Percentiles rank a stretch among this genome's conserved stretches.
Conservation (phyloP, 1,139 yeast species). For the Pichiaceae sp. region DNA sequence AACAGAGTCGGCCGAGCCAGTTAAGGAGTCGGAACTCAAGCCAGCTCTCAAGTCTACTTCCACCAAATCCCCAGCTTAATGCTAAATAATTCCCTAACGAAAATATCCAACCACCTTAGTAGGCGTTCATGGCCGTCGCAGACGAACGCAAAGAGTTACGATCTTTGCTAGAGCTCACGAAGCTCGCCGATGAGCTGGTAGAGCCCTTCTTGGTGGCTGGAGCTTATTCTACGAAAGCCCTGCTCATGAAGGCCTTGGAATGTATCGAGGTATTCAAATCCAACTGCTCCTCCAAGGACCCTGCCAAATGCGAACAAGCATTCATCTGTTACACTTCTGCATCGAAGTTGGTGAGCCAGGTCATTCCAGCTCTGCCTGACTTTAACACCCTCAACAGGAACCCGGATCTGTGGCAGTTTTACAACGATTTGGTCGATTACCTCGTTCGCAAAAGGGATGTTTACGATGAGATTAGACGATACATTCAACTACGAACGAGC, state of each 20-base stretch:
- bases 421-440: constrained; percentile 14
- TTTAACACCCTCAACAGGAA: constrained; percentile 6
- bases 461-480: constrained; percentile 9
- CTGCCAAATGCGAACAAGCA: constrained; percentile 12
- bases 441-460: constrained; percentile 10
- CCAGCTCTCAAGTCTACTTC: no score
- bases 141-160: constrained; percentile 4
- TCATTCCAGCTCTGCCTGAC: constrained; percentile 16
- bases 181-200: constrained; percentile 16
- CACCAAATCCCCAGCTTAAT: no score
- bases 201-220: constrained; percentile 7
- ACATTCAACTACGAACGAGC: constrained; percentile 3
- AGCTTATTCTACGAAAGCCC: constrained; percentile 8
- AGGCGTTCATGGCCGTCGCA: neutral
- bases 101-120: neutral
- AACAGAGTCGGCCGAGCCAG: no score
- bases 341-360: constrained; percentile 14
- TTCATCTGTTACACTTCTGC: constrained; percentile 18
- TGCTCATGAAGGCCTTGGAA: constrained; percentile 17
- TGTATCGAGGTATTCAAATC: constrained; percentile 16
- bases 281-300: constrained; percentile 1
- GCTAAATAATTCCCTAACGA: neutral
- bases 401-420: constrained; percentile 11
- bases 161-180: constrained; percentile 12
- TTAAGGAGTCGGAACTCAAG: no score